Evolutionary conservation across 2,329 filamentous ascomycete genomes (phyloP).

Genomic region (Sphaceloma murrayae): DNA sequence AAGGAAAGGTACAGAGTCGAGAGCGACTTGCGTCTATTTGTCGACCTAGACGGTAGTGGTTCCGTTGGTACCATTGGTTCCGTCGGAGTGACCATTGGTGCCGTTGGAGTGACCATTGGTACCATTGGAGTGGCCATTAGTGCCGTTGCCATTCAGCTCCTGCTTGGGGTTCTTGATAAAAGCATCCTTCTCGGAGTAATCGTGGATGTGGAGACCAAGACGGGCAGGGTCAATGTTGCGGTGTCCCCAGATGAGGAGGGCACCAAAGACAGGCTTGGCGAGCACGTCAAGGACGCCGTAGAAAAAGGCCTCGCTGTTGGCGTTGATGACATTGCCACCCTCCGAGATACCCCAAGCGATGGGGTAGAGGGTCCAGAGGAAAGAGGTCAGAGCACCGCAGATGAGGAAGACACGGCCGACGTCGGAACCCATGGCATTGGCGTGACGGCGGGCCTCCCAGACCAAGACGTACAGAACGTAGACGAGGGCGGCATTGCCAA

Average conservation of each 20-base stretch:
- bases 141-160: constrained; percentile 9
- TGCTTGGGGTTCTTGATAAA: constrained; percentile 22
- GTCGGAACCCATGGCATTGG: constrained; percentile 44
- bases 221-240: constrained; percentile 49
- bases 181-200: constrained; percentile 37
- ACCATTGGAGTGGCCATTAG: constrained; percentile 18
- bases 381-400: constrained; percentile 49
- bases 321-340: constrained; percentile 55
- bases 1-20: too few species aligned
- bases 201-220: constrained; percentile 45
- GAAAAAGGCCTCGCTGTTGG: constrained; percentile 58
- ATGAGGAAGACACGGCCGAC: constrained; percentile 46
- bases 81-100: constrained; percentile 17
- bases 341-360: constrained; percentile 55
- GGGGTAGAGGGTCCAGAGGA: constrained; percentile 57
- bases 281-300: constrained; percentile 57
- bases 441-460: constrained; percentile 48
- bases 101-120: constrained; percentile 22
- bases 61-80: neutral
- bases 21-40: constrained; percentile 1
- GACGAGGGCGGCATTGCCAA: constrained; percentile 45
- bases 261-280: constrained; percentile 55
- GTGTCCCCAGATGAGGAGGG: constrained; percentile 53
- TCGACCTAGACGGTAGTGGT: neutral
- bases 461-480: constrained; percentile 53